A percentile compares a stretch with the other conserved stretches of the same genome.
These are phyloP conservation scores for Torrubiella hemipterigena DNA, from an alignment of 2,329 filamentous ascomycete species.

Conservation along the genomic window DNA sequence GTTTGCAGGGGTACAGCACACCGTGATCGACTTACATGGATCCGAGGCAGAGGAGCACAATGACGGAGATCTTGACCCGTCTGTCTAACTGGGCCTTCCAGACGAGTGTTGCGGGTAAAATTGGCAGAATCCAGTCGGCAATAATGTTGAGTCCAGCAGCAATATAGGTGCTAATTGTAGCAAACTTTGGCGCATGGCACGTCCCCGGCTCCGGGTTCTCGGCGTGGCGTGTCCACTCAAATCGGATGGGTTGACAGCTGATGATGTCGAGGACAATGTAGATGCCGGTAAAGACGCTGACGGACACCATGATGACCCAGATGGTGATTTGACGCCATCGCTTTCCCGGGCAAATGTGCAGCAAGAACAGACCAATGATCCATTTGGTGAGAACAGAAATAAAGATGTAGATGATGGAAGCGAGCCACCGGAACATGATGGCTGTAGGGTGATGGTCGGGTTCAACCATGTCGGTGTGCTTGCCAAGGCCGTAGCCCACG, in stretches of 20 bases:
- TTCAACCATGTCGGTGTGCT: background rate
- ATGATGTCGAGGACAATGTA: conserved; percentile 25
- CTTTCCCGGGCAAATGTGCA: conserved; percentile 21
- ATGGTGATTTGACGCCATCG: conserved; percentile 21
- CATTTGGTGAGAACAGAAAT: conserved; percentile 25
- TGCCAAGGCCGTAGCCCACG: conserved; percentile 1
- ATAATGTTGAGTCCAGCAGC: conserved; percentile 1
- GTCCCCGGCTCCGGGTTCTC: conserved; percentile 9
- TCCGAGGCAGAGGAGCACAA: conserved; percentile 17
- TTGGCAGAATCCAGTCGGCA: conserved; percentile 1
- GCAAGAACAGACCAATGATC: conserved; percentile 24
- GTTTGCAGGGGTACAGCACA: too few relatives aligned
- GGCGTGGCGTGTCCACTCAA: conserved; percentile 26
- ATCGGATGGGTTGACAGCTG: conserved; percentile 23
- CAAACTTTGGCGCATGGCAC: conserved; percentile 1
- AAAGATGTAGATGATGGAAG: conserved; percentile 24
- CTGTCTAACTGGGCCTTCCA: conserved; percentile 1
- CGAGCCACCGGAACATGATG: conserved; percentile 18
- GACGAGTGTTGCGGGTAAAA: conserved; percentile 1
- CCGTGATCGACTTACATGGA: conserved; percentile 21
- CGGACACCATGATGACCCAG: conserved; percentile 16
- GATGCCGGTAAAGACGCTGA: conserved; percentile 19
- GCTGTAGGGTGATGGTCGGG: conserved; percentile 1
- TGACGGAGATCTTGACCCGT: conserved; percentile 1
- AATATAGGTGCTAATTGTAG: conserved; percentile 1